Evolutionary conservation across 116 monocot genomes (phyloP).

Genomic region (Cymodocea nodosa): DNA sequence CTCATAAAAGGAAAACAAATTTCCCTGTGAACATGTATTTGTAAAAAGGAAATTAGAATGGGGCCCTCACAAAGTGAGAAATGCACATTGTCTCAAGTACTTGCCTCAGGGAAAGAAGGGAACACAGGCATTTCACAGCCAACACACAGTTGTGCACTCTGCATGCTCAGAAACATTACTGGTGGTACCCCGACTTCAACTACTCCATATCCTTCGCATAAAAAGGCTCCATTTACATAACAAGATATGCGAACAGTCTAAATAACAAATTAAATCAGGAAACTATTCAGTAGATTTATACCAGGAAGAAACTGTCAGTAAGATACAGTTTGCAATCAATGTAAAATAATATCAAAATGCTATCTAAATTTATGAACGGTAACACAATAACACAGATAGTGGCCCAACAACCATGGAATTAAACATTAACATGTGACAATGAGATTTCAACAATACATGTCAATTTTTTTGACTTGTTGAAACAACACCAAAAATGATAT

Average conservation of each 20-base stretch:
- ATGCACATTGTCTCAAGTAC: background rate
- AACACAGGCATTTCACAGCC: slow-evolving; percentile 81
- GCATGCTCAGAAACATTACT: slow-evolving; percentile 39
- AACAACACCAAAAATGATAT: too few species aligned
- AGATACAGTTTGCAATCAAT: too few species aligned
- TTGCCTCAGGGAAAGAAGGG: slow-evolving; percentile 62
- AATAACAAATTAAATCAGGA: background rate
- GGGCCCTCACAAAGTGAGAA: background rate
- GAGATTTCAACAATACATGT: too few species aligned
- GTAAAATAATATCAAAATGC: too few species aligned
- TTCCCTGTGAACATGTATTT: slow-evolving; percentile 34
- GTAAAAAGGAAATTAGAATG: background rate
- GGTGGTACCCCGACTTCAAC: slow-evolving; percentile 75
- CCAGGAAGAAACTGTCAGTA: background rate
- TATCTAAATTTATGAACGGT: too few species aligned
- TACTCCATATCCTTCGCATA: slow-evolving; percentile 67
- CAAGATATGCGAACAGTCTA: slow-evolving; percentile 51
- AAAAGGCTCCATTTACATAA: slow-evolving; percentile 45
- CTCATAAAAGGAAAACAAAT: slow-evolving; percentile 90
- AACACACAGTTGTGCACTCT: slow-evolving; percentile 75
- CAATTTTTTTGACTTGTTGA: too few species aligned
- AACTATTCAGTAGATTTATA: background rate
- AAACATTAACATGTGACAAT: too few species aligned
- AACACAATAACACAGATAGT: too few species aligned
- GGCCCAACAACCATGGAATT: too few species aligned